A percentile compares a stretch with the other conserved stretches of the same genome.
phyloP scores from a whole-genome alignment of 345 rosid genomes.

The Kandelia obovata region DNA sequence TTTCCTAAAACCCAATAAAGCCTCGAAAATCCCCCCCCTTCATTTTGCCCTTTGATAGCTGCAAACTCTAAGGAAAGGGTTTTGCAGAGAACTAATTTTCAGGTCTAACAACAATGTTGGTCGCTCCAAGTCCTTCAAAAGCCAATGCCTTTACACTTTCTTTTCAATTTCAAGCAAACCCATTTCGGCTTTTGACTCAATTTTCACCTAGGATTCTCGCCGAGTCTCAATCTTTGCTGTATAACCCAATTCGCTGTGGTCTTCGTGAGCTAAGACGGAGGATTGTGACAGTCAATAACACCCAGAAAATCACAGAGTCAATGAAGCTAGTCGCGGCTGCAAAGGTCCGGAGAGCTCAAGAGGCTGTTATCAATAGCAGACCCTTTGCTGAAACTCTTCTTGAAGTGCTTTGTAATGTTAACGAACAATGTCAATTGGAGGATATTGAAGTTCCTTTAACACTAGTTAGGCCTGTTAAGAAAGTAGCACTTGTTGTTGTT shows the following conservation, averaged over 20 bases:
- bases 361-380: conserved; percentile 72
- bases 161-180: conserved; percentile 29
- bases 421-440: conserved; percentile 51
- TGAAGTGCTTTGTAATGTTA: conserved; percentile 47
- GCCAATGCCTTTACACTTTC: conserved; percentile 5
- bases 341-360: conserved; percentile 75
- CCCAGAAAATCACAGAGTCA: conserved; percentile 74
- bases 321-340: conserved; percentile 89
- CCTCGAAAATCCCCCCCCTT: not conserved
- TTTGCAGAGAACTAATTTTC: conserved; percentile 12
- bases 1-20: not conserved
- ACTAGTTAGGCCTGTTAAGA: conserved; percentile 60
- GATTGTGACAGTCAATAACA: conserved; percentile 54
- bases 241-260: conserved; percentile 37
- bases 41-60: not conserved
- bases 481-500: conserved; percentile 64
- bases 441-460: conserved; percentile 72
- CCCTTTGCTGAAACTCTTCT: conserved; percentile 65
- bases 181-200: conserved; percentile 18
- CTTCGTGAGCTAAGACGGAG: conserved; percentile 63
- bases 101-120: conserved; percentile 28
- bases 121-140: conserved; percentile 27
- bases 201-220: conserved; percentile 5
- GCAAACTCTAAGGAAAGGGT: conserved; percentile 13
- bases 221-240: conserved; percentile 4